Evolutionary conservation across 345 rosid genomes (phyloP).

Genomic region (Noccaea caerulescens): DNA sequence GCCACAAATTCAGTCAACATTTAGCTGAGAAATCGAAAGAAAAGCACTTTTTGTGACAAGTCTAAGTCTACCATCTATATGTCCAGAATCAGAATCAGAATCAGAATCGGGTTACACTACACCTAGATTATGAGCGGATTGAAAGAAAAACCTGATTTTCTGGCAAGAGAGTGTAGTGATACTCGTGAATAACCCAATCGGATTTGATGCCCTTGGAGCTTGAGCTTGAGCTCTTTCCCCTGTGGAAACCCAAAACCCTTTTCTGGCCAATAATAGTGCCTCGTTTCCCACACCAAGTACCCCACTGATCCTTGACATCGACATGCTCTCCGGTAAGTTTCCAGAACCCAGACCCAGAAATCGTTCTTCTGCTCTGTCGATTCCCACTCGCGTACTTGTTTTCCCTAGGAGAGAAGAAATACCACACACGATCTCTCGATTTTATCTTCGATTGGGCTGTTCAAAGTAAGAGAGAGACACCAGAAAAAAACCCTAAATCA

Average conservation of each 20-base stretch:
- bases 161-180: constrained; percentile 16
- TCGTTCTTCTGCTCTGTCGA: constrained; percentile 44
- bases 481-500: not conserved
- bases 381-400: constrained; percentile 29
- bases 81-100: no score
- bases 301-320: constrained; percentile 8
- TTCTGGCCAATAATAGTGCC: constrained; percentile 45
- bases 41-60: no score
- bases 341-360: constrained; percentile 51
- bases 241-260: constrained; percentile 45
- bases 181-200: constrained; percentile 42
- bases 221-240: not conserved
- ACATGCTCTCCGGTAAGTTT: constrained; percentile 42
- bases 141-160: not conserved
- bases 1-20: no score
- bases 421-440: constrained; percentile 44
- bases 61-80: no score
- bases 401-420: constrained; percentile 40
- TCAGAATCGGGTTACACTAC: no score
- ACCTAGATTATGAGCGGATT: no score
- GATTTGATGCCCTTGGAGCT: not conserved
- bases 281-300: not conserved
- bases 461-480: not conserved
- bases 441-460: constrained; percentile 34
- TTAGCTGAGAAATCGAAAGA: no score